A percentile compares a stretch with the other conserved stretches of the same genome.
Conservation (phyloP, 306 rosid species). For the Dryas alaskensis region DNA sequence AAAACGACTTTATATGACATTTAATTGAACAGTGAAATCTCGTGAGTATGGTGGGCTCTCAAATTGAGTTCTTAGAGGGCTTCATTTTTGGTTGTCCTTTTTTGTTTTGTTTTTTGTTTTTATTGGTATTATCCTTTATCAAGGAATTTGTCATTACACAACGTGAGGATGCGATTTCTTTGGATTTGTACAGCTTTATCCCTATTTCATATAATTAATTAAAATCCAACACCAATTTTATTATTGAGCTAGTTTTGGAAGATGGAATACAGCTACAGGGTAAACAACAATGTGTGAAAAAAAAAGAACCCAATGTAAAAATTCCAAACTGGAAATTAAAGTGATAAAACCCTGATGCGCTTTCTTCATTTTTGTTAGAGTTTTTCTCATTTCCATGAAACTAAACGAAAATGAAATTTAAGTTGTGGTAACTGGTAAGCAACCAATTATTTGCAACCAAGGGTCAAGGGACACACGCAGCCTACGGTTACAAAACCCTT, state of each 20-base stretch:
- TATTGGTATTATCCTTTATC: background rate
- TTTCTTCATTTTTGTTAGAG: no score
- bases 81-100: background rate
- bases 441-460: no score
- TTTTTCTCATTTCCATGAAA: no score
- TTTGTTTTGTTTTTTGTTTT: background rate
- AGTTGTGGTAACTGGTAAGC: no score
- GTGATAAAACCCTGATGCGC: no score
- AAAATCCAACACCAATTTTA: background rate
- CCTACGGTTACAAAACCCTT: no score
- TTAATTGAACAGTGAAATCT: slow-evolving; percentile 9
- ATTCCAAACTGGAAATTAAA: background rate
- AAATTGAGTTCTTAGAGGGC: background rate
- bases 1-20: background rate
- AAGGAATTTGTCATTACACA: background rate
- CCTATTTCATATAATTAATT: background rate
- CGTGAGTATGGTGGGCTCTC: slow-evolving; percentile 40
- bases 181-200: background rate
- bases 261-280: background rate
- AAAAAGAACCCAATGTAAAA: no score
- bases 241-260: background rate
- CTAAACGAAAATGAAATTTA: no score
- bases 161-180: background rate
- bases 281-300: background rate
- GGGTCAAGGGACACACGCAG: no score